phyloP scores from a whole-genome alignment of 2,329 filamentous ascomycete species.

The Chaetomium strumarium region DNA sequence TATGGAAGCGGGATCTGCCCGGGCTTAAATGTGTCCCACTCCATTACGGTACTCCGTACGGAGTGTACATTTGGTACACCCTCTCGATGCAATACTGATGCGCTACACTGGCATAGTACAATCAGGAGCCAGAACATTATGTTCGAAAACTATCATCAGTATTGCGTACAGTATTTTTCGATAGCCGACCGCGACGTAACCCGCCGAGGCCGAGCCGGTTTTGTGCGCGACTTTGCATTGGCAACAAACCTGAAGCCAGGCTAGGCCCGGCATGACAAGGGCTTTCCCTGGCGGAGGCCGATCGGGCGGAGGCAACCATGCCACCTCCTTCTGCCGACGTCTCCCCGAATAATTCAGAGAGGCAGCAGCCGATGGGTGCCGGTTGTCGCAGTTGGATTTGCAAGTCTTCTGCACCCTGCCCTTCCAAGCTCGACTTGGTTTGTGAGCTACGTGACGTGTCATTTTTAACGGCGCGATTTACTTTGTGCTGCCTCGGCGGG shows the following conservation, averaged over 20 bases:
- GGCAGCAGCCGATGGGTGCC: conserved; percentile 16
- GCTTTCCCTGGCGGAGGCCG: background rate
- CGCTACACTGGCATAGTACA: too few species aligned
- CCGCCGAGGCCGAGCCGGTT: conserved; percentile 2
- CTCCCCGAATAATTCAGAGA: conserved; percentile 2
- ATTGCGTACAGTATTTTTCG: too few species aligned
- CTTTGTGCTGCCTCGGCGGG: background rate
- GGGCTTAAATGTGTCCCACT: conserved; percentile 20
- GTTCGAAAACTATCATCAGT: background rate
- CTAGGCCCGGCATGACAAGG: conserved; percentile 2
- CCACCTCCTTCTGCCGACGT: conserved; percentile 9
- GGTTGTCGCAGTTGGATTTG: conserved; percentile 16
- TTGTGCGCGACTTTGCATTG: background rate
- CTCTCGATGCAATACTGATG: too few species aligned
- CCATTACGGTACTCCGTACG: too few species aligned
- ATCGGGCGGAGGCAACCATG: background rate
- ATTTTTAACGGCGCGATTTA: conserved; percentile 2
- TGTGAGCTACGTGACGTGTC: conserved; percentile 17
- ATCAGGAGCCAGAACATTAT: too few species aligned
- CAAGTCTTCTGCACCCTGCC: conserved; percentile 14
- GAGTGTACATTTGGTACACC: too few species aligned
- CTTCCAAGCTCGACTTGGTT: conserved; percentile 11
- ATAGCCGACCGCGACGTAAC: background rate
- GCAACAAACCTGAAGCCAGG: conserved; percentile 3
- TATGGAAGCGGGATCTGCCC: conserved; percentile 17